A percentile compares a stretch with the other conserved stretches of the same genome.
Conservation (phyloP, 1,284 basidiomycete species). For the Rhodotorula sp. region DNA sequence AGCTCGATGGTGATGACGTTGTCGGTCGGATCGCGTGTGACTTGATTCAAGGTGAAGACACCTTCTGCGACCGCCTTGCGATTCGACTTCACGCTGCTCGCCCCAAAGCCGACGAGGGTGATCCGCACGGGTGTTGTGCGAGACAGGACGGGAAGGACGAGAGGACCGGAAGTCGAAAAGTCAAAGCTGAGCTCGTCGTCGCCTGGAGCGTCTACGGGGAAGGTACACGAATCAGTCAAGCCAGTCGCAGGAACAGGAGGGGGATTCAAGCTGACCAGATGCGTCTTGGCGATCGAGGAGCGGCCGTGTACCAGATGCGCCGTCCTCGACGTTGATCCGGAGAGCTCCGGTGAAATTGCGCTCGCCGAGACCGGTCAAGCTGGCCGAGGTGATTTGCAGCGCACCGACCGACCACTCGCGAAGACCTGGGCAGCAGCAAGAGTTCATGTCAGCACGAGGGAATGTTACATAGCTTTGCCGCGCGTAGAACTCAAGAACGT, state of each 20-base stretch:
- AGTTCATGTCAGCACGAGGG: neutral
- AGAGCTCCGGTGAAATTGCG: slow-evolving; percentile 3
- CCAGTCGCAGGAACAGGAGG: too few relatives aligned
- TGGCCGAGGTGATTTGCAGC: slow-evolving; percentile 10
- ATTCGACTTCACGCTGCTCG: neutral
- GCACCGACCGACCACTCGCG: slow-evolving; percentile 28
- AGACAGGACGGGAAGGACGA: slow-evolving; percentile 4
- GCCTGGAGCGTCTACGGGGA: too few relatives aligned
- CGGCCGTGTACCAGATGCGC: neutral
- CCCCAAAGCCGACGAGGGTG: neutral
- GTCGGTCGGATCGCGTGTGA: neutral
- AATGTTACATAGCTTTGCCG: neutral
- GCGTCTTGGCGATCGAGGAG: neutral
- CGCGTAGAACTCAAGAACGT: neutral
- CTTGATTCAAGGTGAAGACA: slow-evolving; percentile 1
- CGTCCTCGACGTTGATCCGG: neutral
- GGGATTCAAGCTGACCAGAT: neutral
- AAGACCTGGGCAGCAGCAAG: neutral
- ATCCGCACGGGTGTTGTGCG: slow-evolving; percentile 4
- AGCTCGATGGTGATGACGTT: neutral
- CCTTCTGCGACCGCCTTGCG: neutral
- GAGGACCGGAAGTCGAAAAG: neutral
- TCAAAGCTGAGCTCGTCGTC: neutral
- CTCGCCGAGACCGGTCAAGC: neutral
- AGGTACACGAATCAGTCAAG: neutral